Conservation (phyloP, 1,139 yeast genomes). For the Saccharomyces hybrid region DNA sequence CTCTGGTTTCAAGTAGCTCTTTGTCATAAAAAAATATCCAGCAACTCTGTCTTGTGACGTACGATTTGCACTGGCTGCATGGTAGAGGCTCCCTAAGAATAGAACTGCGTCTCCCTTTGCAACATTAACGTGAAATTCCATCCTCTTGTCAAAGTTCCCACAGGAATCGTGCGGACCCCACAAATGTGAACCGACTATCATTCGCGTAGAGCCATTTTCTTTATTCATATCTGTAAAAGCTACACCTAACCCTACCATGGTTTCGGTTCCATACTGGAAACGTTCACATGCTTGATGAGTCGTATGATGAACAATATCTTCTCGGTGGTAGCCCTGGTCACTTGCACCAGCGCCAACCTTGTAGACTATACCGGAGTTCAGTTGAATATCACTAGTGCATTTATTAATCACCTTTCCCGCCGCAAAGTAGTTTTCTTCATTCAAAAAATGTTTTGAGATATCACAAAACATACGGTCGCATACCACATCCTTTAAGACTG, state of each 20-base stretch:
- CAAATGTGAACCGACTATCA: conserved; percentile 27
- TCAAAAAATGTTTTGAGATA: conserved; percentile 10
- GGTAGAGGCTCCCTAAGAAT: conserved; percentile 30
- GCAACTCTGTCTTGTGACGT: conserved; percentile 33
- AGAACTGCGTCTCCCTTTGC: conserved; percentile 31
- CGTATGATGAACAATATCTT: conserved; percentile 29
- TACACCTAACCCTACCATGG: background rate
- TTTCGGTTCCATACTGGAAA: background rate
- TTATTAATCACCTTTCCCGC: conserved; percentile 17
- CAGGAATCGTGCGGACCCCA: conserved; percentile 30
- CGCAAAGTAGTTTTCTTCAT: conserved; percentile 22
- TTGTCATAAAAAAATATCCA: background rate
- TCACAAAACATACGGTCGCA: conserved; percentile 7
- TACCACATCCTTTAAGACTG: conserved; percentile 8
- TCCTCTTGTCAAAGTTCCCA: conserved; percentile 32
- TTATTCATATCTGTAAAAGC: background rate
- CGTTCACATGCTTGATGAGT: conserved; percentile 20
- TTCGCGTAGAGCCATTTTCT: conserved; percentile 27
- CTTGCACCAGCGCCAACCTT: conserved; percentile 30
- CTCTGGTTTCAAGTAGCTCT: background rate
- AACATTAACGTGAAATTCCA: conserved; percentile 27
- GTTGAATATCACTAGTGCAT: conserved; percentile 17
- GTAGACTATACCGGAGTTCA: conserved; percentile 29
- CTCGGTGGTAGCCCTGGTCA: conserved; percentile 27
- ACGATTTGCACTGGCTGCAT: conserved; percentile 30